phyloP scores from a whole-genome alignment of 352 stramenopile genomes.

The Globisporangium emineosum region DNA sequence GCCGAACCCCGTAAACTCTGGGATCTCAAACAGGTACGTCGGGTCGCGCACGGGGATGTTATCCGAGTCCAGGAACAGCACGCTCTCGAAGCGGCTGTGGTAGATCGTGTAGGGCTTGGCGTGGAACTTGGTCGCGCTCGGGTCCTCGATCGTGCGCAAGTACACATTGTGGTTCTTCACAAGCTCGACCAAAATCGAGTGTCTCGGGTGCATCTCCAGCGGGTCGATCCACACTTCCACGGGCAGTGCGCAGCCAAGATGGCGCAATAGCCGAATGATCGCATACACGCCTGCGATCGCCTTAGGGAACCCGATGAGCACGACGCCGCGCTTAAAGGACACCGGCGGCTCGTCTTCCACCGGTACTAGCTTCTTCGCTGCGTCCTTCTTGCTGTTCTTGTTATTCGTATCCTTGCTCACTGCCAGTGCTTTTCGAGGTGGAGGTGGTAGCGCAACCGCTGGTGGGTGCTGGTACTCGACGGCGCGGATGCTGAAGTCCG shows the following conservation, averaged over 20 bases:
- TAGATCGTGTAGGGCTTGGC: conserved; percentile 83
- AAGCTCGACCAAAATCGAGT: conserved; percentile 62
- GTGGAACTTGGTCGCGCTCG: conserved; percentile 61
- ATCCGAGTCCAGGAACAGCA: conserved; percentile 81
- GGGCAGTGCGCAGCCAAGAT: conserved; percentile 39
- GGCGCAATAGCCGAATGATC: conserved; percentile 55
- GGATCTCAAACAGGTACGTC: conserved; percentile 75
- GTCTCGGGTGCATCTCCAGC: conserved; percentile 45
- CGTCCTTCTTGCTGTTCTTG: conserved; percentile 1
- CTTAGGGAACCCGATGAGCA: conserved; percentile 72
- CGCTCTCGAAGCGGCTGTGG: conserved; percentile 66
- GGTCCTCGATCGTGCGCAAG: conserved; percentile 56
- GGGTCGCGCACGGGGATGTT: conserved; percentile 76
- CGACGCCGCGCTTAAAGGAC: conserved; percentile 42
- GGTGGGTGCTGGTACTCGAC: conserved; percentile 37
- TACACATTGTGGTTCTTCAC: conserved; percentile 49
- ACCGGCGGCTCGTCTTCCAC: not conserved
- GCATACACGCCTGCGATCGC: conserved; percentile 66
- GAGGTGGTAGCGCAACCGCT: conserved; percentile 2
- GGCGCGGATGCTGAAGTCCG: conserved; percentile 63
- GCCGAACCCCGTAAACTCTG: conserved; percentile 55
- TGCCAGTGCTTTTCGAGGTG: not conserved
- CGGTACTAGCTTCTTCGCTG: conserved; percentile 6
- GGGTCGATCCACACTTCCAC: conserved; percentile 58
- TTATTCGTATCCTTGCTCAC: not conserved